Base-by-base conservation (phyloP, 805 yeast genomes). In the Pichia manshurica region DNA sequence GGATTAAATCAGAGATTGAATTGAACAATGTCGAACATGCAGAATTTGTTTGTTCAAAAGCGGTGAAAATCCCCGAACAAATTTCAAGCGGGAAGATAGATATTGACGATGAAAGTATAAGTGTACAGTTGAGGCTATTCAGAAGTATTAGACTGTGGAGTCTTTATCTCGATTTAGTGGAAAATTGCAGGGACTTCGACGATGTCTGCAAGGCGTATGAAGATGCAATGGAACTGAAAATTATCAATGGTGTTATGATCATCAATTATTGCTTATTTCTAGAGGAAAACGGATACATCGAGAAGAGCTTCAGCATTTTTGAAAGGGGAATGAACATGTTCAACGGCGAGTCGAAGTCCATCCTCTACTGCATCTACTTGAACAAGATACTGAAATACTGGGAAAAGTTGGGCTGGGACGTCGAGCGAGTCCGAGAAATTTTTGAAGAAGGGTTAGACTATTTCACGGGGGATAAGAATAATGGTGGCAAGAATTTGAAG, bases 361-460 rank as follows among this genome's bases (percentile, higher is more conserved):
- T 87, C 54, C 70, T 89, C 16, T 87, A 91, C 90, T 77, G 74
- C 45, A 66, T 75, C 9, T 90, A 88, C 61, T 60, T 89, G 29
- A 63, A 74, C 0, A 79, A 76, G 46, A 73, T 79, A 0, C 53
- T 82, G 3, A 56, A 60, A 44, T 50, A 52, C 21, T 57, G 55
- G 41, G 33, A 47, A 1, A 69, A 66, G 37, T 50, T 69, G 29
- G 54, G 65, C 10, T 52, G 75, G 20, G 63, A 70, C 2, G 47
- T 67, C 2, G 88, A 83, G 53, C 65, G 83, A 51, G 64, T 85
- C 5, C 68, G 96, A 33, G 95, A 86, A 48, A 57, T 84, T 15
- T 89, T 86, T 65, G 96, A 87, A 42, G 78, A 79, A 39, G 75
- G 88, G 5, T 55, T 86, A 4, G 69, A 67, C 4, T n/a, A 23